Evolutionary conservation across 345 rosid genomes (phyloP), one percentile per base, ranked within the genome.

Genomic region (Durio zibethinus): DNA sequence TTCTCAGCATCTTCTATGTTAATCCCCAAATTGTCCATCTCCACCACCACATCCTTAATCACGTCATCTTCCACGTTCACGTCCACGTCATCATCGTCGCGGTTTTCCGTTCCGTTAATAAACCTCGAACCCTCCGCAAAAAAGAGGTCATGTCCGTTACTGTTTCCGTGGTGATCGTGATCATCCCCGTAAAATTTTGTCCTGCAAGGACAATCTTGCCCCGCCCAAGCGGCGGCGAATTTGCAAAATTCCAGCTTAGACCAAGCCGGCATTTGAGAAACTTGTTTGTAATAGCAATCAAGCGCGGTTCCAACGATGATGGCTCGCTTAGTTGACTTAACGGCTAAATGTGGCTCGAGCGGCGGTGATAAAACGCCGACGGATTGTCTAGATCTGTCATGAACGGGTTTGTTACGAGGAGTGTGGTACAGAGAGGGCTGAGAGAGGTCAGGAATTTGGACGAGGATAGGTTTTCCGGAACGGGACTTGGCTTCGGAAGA

Each of bases 391-490:
- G 91, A 80, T 82, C 78, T 80, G 43, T 79, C 82, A 23, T 75
- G 21, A 56, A 78, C 25, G 29, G 85, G 70, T 77, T 77, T 80
- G 80, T 40, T 84, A n/a, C 92, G 84, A 4, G 98, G 99, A 2
- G 84, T 31, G 82, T 93, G 98, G 81, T 93, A 96, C 10, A 96
- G 97, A 23, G 98, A 96, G 2, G 98, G 97, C 78, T 90, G 92
- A 6, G 97, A 89, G 76, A 96, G 95, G 82, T 96, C 97, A 0
- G 97, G 92, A 72, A 92, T 88, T 61, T 92, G 90, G 7, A 92
- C 90, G n/a, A 89, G 78, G 10, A 90, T 68, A 1, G 95, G 86
- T 68, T 96, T 96, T 0, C 98, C 99, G 16, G 86, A 95, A 31
- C 99, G 90, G 2, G 94, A 57, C 78, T 93, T 96, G 52, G 79